Conservation (phyloP, 768 basidiomycete genomes). For the Kwoniella europaea region DNA sequence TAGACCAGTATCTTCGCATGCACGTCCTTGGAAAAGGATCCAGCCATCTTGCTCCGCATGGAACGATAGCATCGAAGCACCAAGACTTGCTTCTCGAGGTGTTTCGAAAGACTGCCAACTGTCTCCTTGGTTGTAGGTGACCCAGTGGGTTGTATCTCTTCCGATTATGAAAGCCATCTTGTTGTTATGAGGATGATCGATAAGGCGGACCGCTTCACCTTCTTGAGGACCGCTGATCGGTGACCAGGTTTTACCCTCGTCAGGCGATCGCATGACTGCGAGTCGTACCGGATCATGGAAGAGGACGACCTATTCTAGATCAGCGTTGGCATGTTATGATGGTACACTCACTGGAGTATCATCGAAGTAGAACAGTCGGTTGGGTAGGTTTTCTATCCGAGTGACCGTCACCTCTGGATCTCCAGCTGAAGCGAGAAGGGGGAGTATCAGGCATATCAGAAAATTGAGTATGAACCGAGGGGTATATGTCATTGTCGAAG, state of each 20-base stretch:
- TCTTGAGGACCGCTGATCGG: constrained; percentile 63
- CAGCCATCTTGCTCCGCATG: constrained; percentile 71
- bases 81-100: constrained; percentile 58
- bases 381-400: constrained; percentile 73
- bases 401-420: constrained; percentile 56
- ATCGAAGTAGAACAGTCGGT: constrained; percentile 85
- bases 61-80: constrained; percentile 76
- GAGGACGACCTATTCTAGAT: constrained; percentile 66
- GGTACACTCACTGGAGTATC: constrained; percentile 73
- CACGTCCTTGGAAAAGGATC: constrained; percentile 56
- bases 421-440: constrained; percentile 10
- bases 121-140: constrained; percentile 83
- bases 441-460: constrained; percentile 9
- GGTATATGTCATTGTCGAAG: neutral
- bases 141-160: constrained; percentile 75
- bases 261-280: constrained; percentile 74
- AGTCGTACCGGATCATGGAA: constrained; percentile 77
- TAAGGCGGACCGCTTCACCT: constrained; percentile 71
- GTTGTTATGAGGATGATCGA: constrained; percentile 86
- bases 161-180: constrained; percentile 84
- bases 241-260: constrained; percentile 82
- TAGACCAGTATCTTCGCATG: constrained; percentile 52
- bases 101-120: constrained; percentile 83
- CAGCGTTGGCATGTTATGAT: neutral
- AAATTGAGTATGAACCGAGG: constrained; percentile 1